Base-by-base conservation (phyloP, 768 basidiomycete genomes). In the Neoboletus magnificus region DNA sequence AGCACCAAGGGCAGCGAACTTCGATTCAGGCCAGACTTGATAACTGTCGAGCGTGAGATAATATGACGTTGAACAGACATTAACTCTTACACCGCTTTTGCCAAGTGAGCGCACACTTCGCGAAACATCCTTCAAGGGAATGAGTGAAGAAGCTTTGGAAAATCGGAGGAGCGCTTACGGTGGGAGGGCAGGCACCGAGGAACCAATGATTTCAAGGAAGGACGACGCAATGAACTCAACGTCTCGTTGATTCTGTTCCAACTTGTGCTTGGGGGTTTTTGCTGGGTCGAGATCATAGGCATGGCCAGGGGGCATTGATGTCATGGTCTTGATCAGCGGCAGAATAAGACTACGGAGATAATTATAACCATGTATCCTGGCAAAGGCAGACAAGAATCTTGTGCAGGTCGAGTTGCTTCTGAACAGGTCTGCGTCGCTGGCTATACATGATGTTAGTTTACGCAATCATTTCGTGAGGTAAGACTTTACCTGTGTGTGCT, bases 291-390 rank as follows among this genome's bases (percentile, higher is more conserved):
- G 74, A 56, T 91, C 88, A 66, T 89, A 93, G 2, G 83, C 82
- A 53, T 83, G 83, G 11, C 86, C 91, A 8, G 82, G 67, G 2
- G 92, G 90, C 71, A 90, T 80, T 6, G 81, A 76, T 6, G 79
- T 71, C 81, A 97, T 89, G 22, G 81, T 82, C 60, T 86, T 81
- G 59, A 97, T 79, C 30, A 96, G 76, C 4, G 93, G 91, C 41
- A 80, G 76, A 44, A 96, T 81, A 23, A 95, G 78, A 43, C 79
- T 82, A 20, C 93, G 82, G n/a, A 97, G 76, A 69, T 96, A 97
- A 54, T 86, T 85, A 70, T 96, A 97, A 5, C 94, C 95, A 57
- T 94, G 91, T n/a, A 89, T 83, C 66, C 80, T 85, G 4, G 91
- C 91, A 62, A 95, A 95, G 2, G 86, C 83, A 7, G 91, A 91